Evolutionary conservation across 805 yeast species (phyloP).

Genomic region (Debaryomyces hansenii): DNA sequence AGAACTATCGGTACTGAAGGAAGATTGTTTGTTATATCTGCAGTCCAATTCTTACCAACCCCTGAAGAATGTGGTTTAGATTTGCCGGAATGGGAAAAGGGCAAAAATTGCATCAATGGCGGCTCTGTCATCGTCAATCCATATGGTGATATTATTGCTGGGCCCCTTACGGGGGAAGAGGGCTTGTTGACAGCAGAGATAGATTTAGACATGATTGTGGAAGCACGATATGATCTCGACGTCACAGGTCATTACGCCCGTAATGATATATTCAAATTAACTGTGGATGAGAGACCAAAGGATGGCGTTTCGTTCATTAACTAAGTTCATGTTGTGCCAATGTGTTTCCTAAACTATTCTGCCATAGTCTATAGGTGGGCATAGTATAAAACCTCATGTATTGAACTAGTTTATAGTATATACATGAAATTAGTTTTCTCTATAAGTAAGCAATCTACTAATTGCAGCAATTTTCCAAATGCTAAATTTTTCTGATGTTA

Average conservation of each 20-base stretch:
- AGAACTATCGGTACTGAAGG: conserved; percentile 42
- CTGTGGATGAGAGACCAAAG: conserved; percentile 33
- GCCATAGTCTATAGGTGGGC: too few species aligned
- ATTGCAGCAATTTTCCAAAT: too few species aligned
- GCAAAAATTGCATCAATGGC: conserved; percentile 37
- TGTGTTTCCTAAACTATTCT: too few species aligned
- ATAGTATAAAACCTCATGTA: too few species aligned
- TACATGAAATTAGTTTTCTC: too few species aligned
- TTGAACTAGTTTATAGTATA: too few species aligned
- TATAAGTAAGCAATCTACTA: too few species aligned
- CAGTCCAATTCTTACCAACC: conserved; percentile 40
- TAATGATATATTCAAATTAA: conserved; percentile 43
- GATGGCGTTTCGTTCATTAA: background rate
- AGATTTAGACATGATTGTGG: conserved; percentile 34
- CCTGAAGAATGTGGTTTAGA: conserved; percentile 24
- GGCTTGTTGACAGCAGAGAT: conserved; percentile 42
- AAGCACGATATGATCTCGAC: conserved; percentile 44
- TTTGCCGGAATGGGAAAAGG: conserved; percentile 16
- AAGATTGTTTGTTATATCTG: conserved; percentile 37
- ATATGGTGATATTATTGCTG: conserved; percentile 34
- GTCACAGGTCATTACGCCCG: conserved; percentile 41
- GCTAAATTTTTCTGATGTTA: too few species aligned
- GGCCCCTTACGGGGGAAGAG: conserved; percentile 41
- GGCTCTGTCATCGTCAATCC: conserved; percentile 26
- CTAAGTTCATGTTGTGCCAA: background rate